A percentile compares a stretch with the other conserved stretches of the same genome.
Conservation (phyloP, 768 basidiomycete genomes). For the Leccinum aurantiacum region DNA sequence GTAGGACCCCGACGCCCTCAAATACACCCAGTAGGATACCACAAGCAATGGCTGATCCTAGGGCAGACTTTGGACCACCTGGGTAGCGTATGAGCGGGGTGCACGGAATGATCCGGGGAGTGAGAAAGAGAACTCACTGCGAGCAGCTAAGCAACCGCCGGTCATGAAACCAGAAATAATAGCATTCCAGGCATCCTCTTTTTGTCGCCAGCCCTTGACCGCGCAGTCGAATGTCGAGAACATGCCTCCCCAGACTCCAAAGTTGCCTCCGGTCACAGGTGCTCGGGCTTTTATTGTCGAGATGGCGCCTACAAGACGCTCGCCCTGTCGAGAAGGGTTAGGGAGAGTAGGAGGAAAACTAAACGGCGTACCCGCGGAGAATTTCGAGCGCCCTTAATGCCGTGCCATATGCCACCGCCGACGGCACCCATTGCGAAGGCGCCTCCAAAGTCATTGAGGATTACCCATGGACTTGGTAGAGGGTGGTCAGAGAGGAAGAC, state of each 20-base stretch:
- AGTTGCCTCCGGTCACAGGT: slow-evolving; percentile 97
- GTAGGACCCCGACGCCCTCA: slow-evolving; percentile 91
- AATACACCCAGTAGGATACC: slow-evolving; percentile 94
- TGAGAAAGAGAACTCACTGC: slow-evolving; percentile 65
- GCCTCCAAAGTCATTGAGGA: slow-evolving; percentile 97
- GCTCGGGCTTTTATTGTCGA: slow-evolving; percentile 98
- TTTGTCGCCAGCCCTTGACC: slow-evolving; percentile 94
- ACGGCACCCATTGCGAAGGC: slow-evolving; percentile 98
- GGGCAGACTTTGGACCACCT: slow-evolving; percentile 92
- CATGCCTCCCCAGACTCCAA: slow-evolving; percentile 95
- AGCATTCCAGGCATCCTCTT: slow-evolving; percentile 99
- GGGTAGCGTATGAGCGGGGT: slow-evolving; percentile 9
- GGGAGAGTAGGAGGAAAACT: neutral
- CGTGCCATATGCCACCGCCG: slow-evolving; percentile 98
- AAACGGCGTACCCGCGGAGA: slow-evolving; percentile 75
- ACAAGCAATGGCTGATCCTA: slow-evolving; percentile 93
- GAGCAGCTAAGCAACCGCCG: slow-evolving; percentile 90
- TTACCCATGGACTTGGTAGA: slow-evolving; percentile 85
- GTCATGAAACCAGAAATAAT: slow-evolving; percentile 99
- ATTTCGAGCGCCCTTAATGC: slow-evolving; percentile 96
- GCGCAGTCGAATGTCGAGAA: slow-evolving; percentile 99
- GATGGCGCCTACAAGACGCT: slow-evolving; percentile 89
- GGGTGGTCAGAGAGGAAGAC: neutral
- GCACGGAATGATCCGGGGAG: neutral
- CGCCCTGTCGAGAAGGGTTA: slow-evolving; percentile 60